Conservation (phyloP, 139 green algal species). For the Haematococcus sp. region DNA sequence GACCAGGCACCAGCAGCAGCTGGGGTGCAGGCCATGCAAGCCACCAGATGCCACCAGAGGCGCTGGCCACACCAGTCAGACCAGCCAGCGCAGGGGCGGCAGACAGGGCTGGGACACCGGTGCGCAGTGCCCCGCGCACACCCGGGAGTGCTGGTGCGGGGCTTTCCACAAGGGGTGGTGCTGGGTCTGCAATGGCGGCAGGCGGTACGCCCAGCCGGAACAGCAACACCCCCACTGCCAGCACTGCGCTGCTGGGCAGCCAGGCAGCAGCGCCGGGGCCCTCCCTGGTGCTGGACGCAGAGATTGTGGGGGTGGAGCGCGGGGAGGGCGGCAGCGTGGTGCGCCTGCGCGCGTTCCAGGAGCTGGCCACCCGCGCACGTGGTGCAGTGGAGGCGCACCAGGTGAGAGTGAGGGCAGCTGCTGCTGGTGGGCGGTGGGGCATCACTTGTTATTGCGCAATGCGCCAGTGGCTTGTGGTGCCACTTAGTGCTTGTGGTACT, state of each 20-base stretch:
- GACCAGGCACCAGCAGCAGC: slow-evolving; percentile 7
- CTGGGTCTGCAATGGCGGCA: too few relatives aligned
- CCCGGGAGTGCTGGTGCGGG: too few relatives aligned
- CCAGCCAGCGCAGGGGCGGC: neutral
- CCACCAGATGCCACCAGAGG: neutral
- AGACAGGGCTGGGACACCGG: neutral
- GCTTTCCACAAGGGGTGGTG: too few relatives aligned
- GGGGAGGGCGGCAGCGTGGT: neutral
- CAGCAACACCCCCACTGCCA: neutral
- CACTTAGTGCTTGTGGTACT: too few relatives aligned
- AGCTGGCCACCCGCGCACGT: slow-evolving; percentile 73
- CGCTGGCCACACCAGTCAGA: neutral
- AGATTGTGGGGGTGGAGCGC: neutral
- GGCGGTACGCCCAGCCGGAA: too few relatives aligned
- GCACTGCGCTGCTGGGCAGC: neutral
- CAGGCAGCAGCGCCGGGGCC: slow-evolving; percentile 13
- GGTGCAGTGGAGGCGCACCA: slow-evolving; percentile 35
- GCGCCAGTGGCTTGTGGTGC: too few relatives aligned
- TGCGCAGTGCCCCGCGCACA: too few relatives aligned
- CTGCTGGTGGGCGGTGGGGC: neutral
- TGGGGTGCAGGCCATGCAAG: too few relatives aligned
- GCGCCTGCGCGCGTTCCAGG: slow-evolving; percentile 78
- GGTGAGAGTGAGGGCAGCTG: too few relatives aligned
- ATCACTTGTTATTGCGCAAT: too few relatives aligned
- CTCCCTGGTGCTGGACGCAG: slow-evolving; percentile 7